These are phyloP conservation scores for Antarctomyces pellizariae DNA, from an alignment of 495 filamentous ascomycete species.

Conservation along the genomic window DNA sequence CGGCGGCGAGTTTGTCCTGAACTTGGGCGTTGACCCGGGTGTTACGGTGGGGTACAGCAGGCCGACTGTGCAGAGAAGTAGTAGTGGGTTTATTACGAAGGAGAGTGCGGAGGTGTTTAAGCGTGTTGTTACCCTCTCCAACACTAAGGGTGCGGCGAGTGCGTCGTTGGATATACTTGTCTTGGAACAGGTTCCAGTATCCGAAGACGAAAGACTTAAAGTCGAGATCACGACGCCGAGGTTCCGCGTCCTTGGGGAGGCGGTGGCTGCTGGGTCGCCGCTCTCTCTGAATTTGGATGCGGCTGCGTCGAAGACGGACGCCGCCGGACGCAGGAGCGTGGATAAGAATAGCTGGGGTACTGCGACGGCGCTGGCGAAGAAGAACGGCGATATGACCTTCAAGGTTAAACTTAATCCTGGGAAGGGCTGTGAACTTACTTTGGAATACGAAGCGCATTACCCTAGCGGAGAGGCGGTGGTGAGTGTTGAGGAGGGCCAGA, in stretches of 20 bases:
- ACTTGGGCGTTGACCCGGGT: constrained; percentile 40
- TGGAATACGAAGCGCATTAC: constrained; percentile 40
- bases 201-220: constrained; percentile 35
- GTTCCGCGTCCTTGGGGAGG: constrained; percentile 21
- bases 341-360: constrained; percentile 21
- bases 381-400: constrained; percentile 38
- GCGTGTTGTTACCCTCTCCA: constrained; percentile 31
- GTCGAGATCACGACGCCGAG: constrained; percentile 28
- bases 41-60: constrained; percentile 37
- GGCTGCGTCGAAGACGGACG: constrained; percentile 1
- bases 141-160: constrained; percentile 28
- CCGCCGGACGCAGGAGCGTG: constrained; percentile 4
- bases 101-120: constrained; percentile 34
- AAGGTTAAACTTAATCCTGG: constrained; percentile 32
- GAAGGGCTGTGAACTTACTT: constrained; percentile 25
- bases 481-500: too few species aligned
- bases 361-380: constrained; percentile 24
- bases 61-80: constrained; percentile 29
- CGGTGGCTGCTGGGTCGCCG: constrained; percentile 15
- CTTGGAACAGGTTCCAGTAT: constrained; percentile 43
- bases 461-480: constrained; percentile 26
- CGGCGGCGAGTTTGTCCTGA: constrained; percentile 33
- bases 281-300: constrained; percentile 6
- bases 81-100: constrained; percentile 27
- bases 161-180: constrained; percentile 27